A percentile compares a stretch with the other conserved stretches of the same genome.
These are phyloP conservation scores for Ganoderma leucocontextum DNA, from an alignment of 1,284 basidiomycete species.

Conservation along the genomic window DNA sequence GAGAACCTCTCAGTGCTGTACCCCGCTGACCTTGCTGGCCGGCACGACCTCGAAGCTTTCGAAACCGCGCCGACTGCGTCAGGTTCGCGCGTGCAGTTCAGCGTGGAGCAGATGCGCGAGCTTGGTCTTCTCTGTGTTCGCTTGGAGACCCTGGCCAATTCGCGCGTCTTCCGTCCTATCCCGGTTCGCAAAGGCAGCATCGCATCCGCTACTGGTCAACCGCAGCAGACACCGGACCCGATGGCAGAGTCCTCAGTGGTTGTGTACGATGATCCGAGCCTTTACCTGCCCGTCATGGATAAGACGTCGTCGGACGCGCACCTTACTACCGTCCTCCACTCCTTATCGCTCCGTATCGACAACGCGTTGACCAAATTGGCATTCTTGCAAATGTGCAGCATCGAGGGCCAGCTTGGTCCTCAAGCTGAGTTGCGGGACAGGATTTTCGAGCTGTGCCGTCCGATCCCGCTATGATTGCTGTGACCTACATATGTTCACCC, in stretches of 20 bases:
- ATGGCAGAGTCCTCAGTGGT: constrained; percentile 44
- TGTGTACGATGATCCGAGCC: constrained; percentile 67
- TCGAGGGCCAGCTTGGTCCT: constrained; percentile 19
- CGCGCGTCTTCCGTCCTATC: constrained; percentile 64
- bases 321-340: constrained; percentile 79
- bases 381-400: constrained; percentile 37
- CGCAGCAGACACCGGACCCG: constrained; percentile 40
- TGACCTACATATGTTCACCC: not conserved
- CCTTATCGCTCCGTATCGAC: constrained; percentile 79
- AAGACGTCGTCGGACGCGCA: constrained; percentile 81
- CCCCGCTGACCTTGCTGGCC: constrained; percentile 78
- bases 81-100: constrained; percentile 69
- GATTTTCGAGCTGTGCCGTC: constrained; percentile 18
- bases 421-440: constrained; percentile 17
- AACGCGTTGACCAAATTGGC: constrained; percentile 77
- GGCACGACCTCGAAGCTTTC: constrained; percentile 64
- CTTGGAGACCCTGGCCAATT: constrained; percentile 82
- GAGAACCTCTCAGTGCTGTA: constrained; percentile 90
- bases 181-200: constrained; percentile 59
- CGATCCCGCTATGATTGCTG: constrained; percentile 8
- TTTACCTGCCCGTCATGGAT: constrained; percentile 79
- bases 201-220: constrained; percentile 34
- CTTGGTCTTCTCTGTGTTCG: constrained; percentile 83
- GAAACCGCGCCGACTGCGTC: constrained; percentile 49
- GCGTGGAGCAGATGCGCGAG: constrained; percentile 81